Base-by-base conservation (phyloP, 495 filamentous ascomycete species). In the Lineolata rhizophorae region DNA sequence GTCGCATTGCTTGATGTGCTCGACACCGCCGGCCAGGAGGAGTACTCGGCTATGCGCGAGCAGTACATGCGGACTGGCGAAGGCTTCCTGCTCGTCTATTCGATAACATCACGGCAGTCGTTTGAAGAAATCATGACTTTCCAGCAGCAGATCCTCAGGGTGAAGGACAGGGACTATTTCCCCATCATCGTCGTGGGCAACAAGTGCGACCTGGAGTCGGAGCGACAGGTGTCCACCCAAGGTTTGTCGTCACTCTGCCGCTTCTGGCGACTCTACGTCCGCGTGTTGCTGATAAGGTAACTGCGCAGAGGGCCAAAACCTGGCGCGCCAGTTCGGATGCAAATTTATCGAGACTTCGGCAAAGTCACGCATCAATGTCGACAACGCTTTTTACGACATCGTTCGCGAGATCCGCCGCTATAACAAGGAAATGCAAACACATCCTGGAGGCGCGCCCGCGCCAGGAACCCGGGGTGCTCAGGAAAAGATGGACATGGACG, bases 31-130 rank as follows among this genome's bases (percentile, higher is more conserved):
- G 87, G 87, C 33, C 87, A 97, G 57, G 87, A 97, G 56, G 87
- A 97, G 57, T 97, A 97, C 60, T 92, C 84, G 22, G 87, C 87
- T 32, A 97, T 97, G 87, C 71, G 87, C 40, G 87, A 97, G 60
- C 87, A 97, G 60, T 97, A 97, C 65, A 97, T 97, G 87, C 76
- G 87, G 44, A 97, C 90, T 21, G 87, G 87, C 48, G 87, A 97
- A 59, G 87, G 87, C 27, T 97, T 97, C 59, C 65, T 97, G 40
- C 69, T 97, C 14, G 82, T 97, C 42, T 97, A 94, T 62, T 94
- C 78, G 32, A 97, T 97, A 59, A 94, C 79, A 10, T 94, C 85
- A 48, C 69, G 85, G 43, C 82, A 93, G 54, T 87, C 78, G 40
- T 95, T 95, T 50, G 84, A 95, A 52, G 90, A 97, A 58, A 95